phyloP scores from a whole-genome alignment of 1,139 yeast genomes.

The Suhomyces wounanorum region DNA sequence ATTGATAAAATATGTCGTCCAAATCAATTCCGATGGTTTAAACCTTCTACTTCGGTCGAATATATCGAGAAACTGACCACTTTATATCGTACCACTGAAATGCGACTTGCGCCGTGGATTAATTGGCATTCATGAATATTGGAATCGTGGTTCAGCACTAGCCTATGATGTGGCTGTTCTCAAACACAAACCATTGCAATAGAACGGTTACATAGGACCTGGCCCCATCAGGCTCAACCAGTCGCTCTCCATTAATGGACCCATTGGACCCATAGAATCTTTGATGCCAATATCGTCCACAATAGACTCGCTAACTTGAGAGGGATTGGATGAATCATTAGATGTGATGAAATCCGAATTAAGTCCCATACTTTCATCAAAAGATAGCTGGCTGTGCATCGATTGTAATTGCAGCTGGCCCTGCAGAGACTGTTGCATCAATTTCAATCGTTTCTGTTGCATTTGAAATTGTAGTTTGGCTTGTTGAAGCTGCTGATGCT shows the following conservation, averaged over 20 bases:
- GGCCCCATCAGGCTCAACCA: conserved; percentile 43
- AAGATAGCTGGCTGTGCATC: not conserved
- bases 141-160: no score
- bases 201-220: conserved; percentile 14
- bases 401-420: conserved; percentile 1
- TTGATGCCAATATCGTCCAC: conserved; percentile 8
- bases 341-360: conserved; percentile 2
- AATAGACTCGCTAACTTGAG: not conserved
- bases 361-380: not conserved
- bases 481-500: conserved; percentile 12
- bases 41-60: not conserved
- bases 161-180: no score
- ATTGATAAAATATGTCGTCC: not conserved
- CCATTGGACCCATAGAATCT: conserved; percentile 9
- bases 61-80: not conserved
- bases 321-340: not conserved
- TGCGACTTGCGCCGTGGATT: not conserved
- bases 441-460: conserved; percentile 19
- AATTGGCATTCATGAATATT: not conserved
- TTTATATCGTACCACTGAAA: not conserved
- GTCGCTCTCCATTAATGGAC: conserved; percentile 23
- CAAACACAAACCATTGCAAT: no score
- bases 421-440: conserved; percentile 18
- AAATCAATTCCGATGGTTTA: not conserved
- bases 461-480: conserved; percentile 18